phyloP scores from a whole-genome alignment of 1,284 basidiomycete species.

The Exsudoporus floridanus region DNA sequence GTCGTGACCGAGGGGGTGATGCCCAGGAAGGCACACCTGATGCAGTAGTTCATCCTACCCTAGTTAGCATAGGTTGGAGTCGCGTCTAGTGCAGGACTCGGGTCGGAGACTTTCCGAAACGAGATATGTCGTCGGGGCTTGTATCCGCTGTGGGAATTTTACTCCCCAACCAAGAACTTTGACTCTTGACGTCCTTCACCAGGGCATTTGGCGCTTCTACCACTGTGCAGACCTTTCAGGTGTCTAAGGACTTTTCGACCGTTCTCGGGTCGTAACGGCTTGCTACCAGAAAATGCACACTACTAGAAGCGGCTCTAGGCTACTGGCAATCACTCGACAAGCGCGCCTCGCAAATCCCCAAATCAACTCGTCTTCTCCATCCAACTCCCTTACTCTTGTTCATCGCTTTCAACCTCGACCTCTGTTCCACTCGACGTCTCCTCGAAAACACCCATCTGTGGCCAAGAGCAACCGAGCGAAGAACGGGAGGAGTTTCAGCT shows the following conservation, averaged over 20 bases:
- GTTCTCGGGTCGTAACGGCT: neutral
- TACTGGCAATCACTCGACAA: conserved; percentile 6
- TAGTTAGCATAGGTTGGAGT: neutral
- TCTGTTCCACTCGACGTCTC: neutral
- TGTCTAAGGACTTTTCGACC: neutral
- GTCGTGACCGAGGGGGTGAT: conserved; percentile 1
- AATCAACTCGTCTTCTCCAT: neutral
- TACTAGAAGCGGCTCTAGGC: neutral
- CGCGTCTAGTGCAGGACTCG: too few species aligned
- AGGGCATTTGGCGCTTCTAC: neutral
- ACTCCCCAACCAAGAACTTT: neutral
- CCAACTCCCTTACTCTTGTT: neutral
- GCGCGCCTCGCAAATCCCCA: neutral
- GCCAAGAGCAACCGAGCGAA: neutral
- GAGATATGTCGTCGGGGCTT: conserved; percentile 23
- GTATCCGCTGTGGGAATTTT: conserved; percentile 13
- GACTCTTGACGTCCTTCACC: neutral
- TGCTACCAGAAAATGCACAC: conserved; percentile 8
- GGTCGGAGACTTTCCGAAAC: conserved; percentile 23
- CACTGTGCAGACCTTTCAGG: neutral
- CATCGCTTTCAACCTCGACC: neutral
- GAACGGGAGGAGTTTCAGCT: conserved; percentile 2
- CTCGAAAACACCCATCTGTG: neutral
- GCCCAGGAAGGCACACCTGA: neutral
- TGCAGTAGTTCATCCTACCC: neutral